phyloP scores from a whole-genome alignment of 1,284 basidiomycete species.

The Tilletiaria anomala region DNA sequence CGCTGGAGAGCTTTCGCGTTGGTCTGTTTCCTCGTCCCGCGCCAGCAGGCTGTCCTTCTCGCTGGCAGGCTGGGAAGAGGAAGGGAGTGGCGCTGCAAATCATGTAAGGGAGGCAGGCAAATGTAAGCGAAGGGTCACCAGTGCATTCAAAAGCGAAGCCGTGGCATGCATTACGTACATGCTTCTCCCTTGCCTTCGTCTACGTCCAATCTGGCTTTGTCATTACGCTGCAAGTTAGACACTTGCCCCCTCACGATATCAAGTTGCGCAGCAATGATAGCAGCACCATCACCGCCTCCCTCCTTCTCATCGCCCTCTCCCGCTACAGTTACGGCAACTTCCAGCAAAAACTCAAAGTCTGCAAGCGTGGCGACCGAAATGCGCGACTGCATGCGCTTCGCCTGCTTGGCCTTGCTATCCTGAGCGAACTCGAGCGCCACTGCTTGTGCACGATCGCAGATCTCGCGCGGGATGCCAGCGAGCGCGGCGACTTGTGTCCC shows the following conservation, averaged over 20 bases:
- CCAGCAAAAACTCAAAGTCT: slow-evolving; percentile 33
- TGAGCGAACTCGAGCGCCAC: slow-evolving; percentile 30
- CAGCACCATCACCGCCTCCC: not conserved
- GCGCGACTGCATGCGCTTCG: slow-evolving; percentile 18
- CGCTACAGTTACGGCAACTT: slow-evolving; percentile 6
- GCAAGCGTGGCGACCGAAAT: slow-evolving; percentile 25
- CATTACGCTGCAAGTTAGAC: not conserved
- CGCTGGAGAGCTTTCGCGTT: too few species aligned
- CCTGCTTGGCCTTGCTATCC: slow-evolving; percentile 19
- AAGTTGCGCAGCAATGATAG: not conserved
- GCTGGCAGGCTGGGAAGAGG: too few species aligned
- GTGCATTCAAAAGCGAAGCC: too few species aligned
- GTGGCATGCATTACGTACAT: too few species aligned
- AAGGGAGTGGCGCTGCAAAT: too few species aligned
- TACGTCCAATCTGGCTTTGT: too few species aligned
- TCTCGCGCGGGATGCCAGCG: slow-evolving; percentile 29
- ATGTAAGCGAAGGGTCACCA: too few species aligned
- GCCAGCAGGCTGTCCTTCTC: too few species aligned
- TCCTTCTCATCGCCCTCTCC: slow-evolving; percentile 3
- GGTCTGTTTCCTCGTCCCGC: too few species aligned
- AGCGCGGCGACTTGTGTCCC: slow-evolving; percentile 42
- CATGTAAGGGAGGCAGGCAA: too few species aligned
- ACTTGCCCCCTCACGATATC: not conserved
- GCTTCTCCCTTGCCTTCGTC: too few species aligned
- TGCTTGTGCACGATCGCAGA: slow-evolving; percentile 29